phyloP scores from a whole-genome alignment of 2,329 filamentous ascomycete species.

The Exophiala spinifera region DNA sequence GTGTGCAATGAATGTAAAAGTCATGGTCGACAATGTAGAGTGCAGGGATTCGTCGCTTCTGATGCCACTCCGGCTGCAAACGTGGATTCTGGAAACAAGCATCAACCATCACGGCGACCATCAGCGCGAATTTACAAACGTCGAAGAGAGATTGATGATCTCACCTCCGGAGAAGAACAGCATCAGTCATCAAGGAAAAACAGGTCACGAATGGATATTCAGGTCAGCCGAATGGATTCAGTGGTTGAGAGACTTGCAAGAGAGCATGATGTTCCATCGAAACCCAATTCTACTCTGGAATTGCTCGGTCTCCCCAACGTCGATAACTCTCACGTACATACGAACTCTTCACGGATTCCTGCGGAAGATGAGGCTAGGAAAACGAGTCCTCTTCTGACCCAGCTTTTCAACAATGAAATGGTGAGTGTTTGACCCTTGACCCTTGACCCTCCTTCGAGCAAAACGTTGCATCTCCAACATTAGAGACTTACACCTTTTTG shows the following conservation, averaged over 20 bases:
- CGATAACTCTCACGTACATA: too few relatives aligned
- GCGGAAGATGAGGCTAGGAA: slow-evolving; percentile 3
- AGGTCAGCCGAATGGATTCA: slow-evolving; percentile 17
- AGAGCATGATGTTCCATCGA: neutral
- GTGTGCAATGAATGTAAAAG: slow-evolving; percentile 25
- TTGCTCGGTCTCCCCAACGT: neutral
- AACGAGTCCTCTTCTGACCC: slow-evolving; percentile 22
- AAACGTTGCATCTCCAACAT: neutral
- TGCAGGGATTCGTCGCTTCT: slow-evolving; percentile 21
- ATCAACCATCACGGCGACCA: neutral
- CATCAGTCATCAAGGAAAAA: neutral
- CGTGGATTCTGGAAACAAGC: neutral
- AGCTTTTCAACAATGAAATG: slow-evolving; percentile 27
- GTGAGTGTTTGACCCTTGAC: slow-evolving; percentile 8
- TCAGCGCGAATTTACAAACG: slow-evolving; percentile 18
- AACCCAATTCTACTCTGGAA: neutral
- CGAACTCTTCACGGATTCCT: neutral
- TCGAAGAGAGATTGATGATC: neutral
- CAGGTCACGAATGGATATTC: slow-evolving; percentile 13
- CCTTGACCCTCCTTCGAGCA: neutral
- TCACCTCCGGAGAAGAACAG: neutral
- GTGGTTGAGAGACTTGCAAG: slow-evolving; percentile 17
- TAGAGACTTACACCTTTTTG: neutral
- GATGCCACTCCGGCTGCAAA: neutral
- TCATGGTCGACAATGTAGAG: slow-evolving; percentile 19